Percentiles rank a stretch among this genome's conserved stretches.
Evolutionary conservation across 225 moss, liverwort and hornwort species (phyloP).

Genomic region (Physcomitrellopsis africana): DNA sequence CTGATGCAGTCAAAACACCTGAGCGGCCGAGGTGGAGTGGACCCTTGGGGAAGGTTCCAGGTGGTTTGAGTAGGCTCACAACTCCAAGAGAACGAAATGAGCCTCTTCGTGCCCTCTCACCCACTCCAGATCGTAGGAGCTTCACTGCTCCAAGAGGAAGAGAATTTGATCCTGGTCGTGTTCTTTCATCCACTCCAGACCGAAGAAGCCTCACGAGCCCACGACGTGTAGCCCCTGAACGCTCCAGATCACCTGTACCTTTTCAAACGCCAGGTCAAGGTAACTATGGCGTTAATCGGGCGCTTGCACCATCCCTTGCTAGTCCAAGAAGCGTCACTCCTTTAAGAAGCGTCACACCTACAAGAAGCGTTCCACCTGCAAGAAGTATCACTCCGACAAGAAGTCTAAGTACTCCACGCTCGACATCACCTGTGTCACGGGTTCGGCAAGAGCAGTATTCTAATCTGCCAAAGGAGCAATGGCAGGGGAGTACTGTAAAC

Average conservation of each 20-base stretch:
- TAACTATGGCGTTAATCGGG: conserved; percentile 8
- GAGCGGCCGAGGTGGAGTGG: conserved; percentile 21
- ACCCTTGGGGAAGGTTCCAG: conserved; percentile 14
- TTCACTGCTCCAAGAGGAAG: conserved; percentile 29
- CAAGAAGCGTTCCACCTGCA: neutral
- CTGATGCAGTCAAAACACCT: conserved; percentile 29
- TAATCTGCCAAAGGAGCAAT: conserved; percentile 26
- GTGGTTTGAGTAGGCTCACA: conserved; percentile 7
- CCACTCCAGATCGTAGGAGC: neutral
- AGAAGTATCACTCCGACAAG: conserved; percentile 29
- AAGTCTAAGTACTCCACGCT: conserved; percentile 15
- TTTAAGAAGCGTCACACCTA: conserved; percentile 1
- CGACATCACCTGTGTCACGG: conserved; percentile 26
- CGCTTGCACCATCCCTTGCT: conserved; percentile 20
- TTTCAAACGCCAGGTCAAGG: conserved; percentile 21
- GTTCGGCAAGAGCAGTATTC: conserved; percentile 13
- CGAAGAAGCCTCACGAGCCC: conserved; percentile 31
- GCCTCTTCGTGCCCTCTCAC: neutral
- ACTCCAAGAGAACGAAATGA: neutral
- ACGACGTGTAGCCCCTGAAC: conserved; percentile 20
- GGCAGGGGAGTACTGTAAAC: neutral
- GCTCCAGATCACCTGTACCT: conserved; percentile 34
- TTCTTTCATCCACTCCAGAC: conserved; percentile 26
- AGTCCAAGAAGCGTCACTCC: conserved; percentile 17
- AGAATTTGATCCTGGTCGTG: conserved; percentile 19